A percentile compares a stretch with the other conserved stretches of the same genome.
These are phyloP conservation scores for Globisporangium canariense DNA, from an alignment of 352 stramenopile genomes.

Conservation along the genomic window DNA sequence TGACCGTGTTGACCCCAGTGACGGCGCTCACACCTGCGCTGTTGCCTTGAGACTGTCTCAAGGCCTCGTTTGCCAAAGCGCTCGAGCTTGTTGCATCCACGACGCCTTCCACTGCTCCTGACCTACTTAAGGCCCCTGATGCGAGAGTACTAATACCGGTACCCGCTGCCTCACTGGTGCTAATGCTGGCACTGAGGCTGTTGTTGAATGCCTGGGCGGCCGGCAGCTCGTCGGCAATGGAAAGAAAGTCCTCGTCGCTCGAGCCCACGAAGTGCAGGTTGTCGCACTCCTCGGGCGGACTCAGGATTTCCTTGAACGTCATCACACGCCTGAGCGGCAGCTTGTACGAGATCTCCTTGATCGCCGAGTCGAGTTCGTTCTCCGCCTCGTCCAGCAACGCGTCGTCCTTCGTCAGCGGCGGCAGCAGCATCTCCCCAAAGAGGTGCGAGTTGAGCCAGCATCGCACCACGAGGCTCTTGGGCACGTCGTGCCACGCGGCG, in stretches of 20 bases:
- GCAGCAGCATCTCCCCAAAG: slow-evolving; percentile 7
- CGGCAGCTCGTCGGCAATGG: slow-evolving; percentile 12
- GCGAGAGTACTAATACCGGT: background rate
- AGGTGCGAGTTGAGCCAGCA: slow-evolving; percentile 16
- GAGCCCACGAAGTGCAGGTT: slow-evolving; percentile 16
- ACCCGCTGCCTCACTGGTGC: background rate
- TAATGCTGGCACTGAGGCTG: slow-evolving; percentile 1
- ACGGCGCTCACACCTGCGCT: background rate
- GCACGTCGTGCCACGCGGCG: slow-evolving; percentile 14
- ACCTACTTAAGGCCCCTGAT: background rate
- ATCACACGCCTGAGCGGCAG: slow-evolving; percentile 18
- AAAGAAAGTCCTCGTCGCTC: slow-evolving; percentile 15
- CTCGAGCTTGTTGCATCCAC: background rate
- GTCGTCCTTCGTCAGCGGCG: background rate
- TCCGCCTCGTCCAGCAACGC: slow-evolving; percentile 1
- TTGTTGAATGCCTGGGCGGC: background rate
- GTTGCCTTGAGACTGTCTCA: background rate
- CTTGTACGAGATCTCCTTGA: slow-evolving; percentile 16
- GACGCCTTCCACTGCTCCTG: background rate
- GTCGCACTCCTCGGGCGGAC: slow-evolving; percentile 12
- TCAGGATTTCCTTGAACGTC: slow-evolving; percentile 18
- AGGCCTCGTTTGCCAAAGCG: background rate
- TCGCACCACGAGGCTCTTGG: slow-evolving; percentile 6
- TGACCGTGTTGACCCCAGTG: background rate
- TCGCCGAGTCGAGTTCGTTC: slow-evolving; percentile 9